These are phyloP conservation scores for Bathelium albidoporum DNA, from an alignment of 495 filamentous ascomycete genomes.

Conservation along the genomic window DNA sequence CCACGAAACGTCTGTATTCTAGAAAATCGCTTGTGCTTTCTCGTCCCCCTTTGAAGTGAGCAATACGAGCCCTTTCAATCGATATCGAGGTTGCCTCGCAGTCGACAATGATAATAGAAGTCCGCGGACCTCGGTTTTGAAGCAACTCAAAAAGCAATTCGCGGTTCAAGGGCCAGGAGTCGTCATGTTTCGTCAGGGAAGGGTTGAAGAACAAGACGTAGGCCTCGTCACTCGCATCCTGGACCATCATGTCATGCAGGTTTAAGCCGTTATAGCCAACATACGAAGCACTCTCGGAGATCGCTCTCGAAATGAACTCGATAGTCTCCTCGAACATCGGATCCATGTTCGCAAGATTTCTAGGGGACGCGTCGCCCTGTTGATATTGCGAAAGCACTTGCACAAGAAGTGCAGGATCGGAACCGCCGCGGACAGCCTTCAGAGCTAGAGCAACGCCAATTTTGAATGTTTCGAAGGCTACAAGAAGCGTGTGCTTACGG, in stretches of 20 bases:
- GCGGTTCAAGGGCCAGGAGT: conserved; percentile 17
- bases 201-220: conserved; percentile 20
- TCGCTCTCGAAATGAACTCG: conserved; percentile 16
- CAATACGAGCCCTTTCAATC: conserved; percentile 15
- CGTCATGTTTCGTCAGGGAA: neutral
- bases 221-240: neutral
- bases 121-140: neutral
- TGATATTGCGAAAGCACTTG: neutral
- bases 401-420: neutral
- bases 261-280: conserved; percentile 18
- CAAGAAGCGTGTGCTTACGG: neutral
- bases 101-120: conserved; percentile 20
- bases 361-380: neutral
- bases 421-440: neutral
- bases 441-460: neutral
- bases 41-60: conserved; percentile 12
- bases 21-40: conserved; percentile 17
- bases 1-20: conserved; percentile 14
- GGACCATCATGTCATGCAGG: neutral
- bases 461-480: neutral
- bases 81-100: conserved; percentile 13
- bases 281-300: conserved; percentile 19
- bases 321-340: conserved; percentile 12
- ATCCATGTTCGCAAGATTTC: conserved; percentile 4
- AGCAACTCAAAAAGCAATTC: conserved; percentile 19